Evolutionary conservation across 2,329 filamentous ascomycete genomes (phyloP).

Genomic region (Tetracladium maxilliforme): DNA sequence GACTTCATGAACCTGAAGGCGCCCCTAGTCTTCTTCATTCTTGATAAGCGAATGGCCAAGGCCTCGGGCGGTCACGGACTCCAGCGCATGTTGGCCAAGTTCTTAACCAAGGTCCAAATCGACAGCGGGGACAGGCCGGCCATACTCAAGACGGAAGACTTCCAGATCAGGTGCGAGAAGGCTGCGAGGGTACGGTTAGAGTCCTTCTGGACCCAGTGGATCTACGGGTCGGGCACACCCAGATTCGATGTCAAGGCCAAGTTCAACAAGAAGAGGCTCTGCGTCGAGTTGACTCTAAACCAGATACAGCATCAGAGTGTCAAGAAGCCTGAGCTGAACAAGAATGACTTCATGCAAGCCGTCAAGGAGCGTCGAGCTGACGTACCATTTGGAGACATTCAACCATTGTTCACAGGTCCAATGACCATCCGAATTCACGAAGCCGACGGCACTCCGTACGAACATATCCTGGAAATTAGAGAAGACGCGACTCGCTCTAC

Average conservation of each 20-base stretch:
- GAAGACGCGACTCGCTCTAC: slow-evolving; percentile 71
- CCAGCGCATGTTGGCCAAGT: slow-evolving; percentile 69
- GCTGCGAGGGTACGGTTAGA: slow-evolving; percentile 78
- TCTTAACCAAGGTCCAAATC: slow-evolving; percentile 76
- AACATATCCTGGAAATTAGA: slow-evolving; percentile 93
- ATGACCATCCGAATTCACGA: slow-evolving; percentile 98
- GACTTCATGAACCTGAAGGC: slow-evolving; percentile 89
- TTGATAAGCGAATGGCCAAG: slow-evolving; percentile 84
- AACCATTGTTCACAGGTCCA: slow-evolving; percentile 79
- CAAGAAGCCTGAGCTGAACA: slow-evolving; percentile 41
- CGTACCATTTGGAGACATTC: slow-evolving; percentile 54
- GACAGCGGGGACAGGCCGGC: too few species aligned
- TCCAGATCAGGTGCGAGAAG: slow-evolving; percentile 76
- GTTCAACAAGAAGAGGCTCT: slow-evolving; percentile 96
- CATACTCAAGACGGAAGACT: slow-evolving; percentile 59
- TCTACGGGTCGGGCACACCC: slow-evolving; percentile 77
- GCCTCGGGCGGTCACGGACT: slow-evolving; percentile 74
- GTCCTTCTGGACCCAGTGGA: slow-evolving; percentile 87
- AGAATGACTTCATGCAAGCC: slow-evolving; percentile 67
- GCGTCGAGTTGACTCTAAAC: slow-evolving; percentile 78
- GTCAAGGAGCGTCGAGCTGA: slow-evolving; percentile 64
- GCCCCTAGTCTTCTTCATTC: slow-evolving; percentile 78
- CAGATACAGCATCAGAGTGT: slow-evolving; percentile 45
- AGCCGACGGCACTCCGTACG: slow-evolving; percentile 93
- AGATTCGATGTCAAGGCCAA: slow-evolving; percentile 72